These are phyloP conservation scores for Mycena capillaripes DNA, from an alignment of 768 basidiomycete species.

Conservation along the genomic window DNA sequence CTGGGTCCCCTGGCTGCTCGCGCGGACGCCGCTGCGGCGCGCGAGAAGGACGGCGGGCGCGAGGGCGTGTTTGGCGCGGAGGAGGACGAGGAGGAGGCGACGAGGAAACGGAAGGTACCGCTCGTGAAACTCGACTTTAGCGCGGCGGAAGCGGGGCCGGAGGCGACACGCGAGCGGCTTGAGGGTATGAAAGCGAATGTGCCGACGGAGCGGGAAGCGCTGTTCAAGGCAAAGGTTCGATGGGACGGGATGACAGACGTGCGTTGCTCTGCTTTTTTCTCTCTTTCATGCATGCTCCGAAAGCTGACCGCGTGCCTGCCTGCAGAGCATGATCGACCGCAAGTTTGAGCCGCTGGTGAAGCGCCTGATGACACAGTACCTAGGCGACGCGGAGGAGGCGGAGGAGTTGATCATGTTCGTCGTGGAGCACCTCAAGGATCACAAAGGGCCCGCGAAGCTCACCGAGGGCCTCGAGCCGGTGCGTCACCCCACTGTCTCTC, in stretches of 20 bases:
- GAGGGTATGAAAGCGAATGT: slow-evolving; percentile 64
- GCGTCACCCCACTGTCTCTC: slow-evolving; percentile 49
- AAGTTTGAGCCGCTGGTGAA: slow-evolving; percentile 91
- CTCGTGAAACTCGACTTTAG: slow-evolving; percentile 94
- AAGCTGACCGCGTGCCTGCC: slow-evolving; percentile 33
- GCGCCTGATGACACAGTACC: slow-evolving; percentile 85
- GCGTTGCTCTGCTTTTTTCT: slow-evolving; percentile 43
- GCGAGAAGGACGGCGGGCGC: slow-evolving; percentile 56
- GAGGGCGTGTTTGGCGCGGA: slow-evolving; percentile 81
- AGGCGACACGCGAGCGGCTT: slow-evolving; percentile 66
- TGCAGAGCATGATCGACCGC: slow-evolving; percentile 81
- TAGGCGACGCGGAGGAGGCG: slow-evolving; percentile 90
- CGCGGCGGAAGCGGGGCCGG: slow-evolving; percentile 83
- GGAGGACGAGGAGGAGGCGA: slow-evolving; percentile 90
- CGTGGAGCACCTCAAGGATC: slow-evolving; percentile 92
- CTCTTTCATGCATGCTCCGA: slow-evolving; percentile 8
- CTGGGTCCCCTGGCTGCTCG: slow-evolving; percentile 64
- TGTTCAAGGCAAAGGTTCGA: slow-evolving; percentile 89
- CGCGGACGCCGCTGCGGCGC: slow-evolving; percentile 50
- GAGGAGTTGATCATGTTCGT: slow-evolving; percentile 96
- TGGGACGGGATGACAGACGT: slow-evolving; percentile 95
- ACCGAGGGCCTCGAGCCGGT: slow-evolving; percentile 94
- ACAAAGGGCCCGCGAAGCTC: slow-evolving; percentile 86
- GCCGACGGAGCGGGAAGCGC: slow-evolving; percentile 80
- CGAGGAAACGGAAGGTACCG: slow-evolving; percentile 86